Evolutionary conservation across 257 asterid species (phyloP).

Genomic region (Salvia splendens): DNA sequence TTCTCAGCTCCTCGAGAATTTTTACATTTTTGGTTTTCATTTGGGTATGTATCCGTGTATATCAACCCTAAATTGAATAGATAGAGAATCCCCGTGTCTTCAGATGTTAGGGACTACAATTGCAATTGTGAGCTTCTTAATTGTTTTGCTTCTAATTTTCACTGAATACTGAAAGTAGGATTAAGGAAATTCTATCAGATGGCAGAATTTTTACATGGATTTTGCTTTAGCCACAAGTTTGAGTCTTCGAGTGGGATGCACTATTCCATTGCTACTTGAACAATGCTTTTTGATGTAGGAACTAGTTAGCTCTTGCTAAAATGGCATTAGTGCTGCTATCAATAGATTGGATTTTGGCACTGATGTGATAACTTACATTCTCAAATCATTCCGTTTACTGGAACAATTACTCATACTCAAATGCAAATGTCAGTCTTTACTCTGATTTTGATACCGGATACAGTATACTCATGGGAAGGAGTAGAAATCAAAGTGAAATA

Average conservation of each 20-base stretch:
- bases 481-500: neutral
- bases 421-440: neutral
- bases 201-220: neutral
- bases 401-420: slow-evolving; percentile 14
- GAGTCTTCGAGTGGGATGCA: slow-evolving; percentile 6
- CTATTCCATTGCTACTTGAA: slow-evolving; percentile 4
- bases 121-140: neutral
- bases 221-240: neutral
- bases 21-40: neutral
- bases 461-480: neutral
- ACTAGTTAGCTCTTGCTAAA: neutral
- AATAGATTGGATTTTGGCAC: slow-evolving; percentile 2
- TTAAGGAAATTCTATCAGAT: slow-evolving; percentile 4
- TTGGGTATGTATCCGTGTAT: neutral
- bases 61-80: neutral
- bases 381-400: slow-evolving; percentile 1
- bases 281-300: neutral
- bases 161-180: neutral
- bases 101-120: neutral
- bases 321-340: neutral
- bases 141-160: neutral
- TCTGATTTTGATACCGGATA: neutral
- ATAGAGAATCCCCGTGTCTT: neutral
- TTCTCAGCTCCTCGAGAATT: neutral
- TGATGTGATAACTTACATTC: neutral